phyloP scores from a whole-genome alignment of 2,329 filamentous ascomycete species.

The Calonectria pseudoreteaudii region DNA sequence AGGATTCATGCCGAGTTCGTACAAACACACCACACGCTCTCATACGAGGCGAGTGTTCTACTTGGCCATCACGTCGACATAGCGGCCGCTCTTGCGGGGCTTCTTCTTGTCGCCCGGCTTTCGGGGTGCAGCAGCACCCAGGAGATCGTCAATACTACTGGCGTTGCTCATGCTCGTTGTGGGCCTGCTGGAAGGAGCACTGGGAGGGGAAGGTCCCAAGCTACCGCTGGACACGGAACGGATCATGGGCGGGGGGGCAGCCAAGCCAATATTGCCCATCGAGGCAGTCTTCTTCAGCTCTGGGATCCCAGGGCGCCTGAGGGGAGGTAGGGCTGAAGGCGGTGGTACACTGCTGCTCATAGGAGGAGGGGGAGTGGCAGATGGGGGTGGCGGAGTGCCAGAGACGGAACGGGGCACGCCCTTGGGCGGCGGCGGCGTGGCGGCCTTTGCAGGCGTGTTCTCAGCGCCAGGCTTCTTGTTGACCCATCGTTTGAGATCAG shows the following conservation, averaged over 20 bases:
- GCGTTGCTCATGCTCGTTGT: constrained; percentile 88
- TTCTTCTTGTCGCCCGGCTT: constrained; percentile 77
- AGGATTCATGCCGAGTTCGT: constrained; percentile 18
- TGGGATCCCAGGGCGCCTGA: constrained; percentile 43
- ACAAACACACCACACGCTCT: constrained; percentile 20
- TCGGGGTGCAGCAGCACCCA: constrained; percentile 79
- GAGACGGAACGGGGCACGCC: constrained; percentile 65
- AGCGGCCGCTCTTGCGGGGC: constrained; percentile 85
- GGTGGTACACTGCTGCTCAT: constrained; percentile 48
- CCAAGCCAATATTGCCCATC: constrained; percentile 50
- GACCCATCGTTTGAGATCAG: constrained; percentile 97
- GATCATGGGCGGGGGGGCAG: constrained; percentile 53
- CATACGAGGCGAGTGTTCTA: constrained; percentile 42
- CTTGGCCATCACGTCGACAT: constrained; percentile 96
- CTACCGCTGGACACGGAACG: constrained; percentile 63
- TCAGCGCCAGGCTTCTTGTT: constrained; percentile 90
- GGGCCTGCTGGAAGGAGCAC: constrained; percentile 75
- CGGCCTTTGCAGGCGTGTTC: constrained; percentile 67
- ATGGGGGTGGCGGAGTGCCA: constrained; percentile 62
- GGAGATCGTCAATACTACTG: constrained; percentile 93
- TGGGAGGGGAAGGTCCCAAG: constrained; percentile 53
- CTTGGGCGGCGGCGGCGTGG: constrained; percentile 84
- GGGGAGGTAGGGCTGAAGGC: constrained; percentile 44
- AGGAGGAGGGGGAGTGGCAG: constrained; percentile 48
- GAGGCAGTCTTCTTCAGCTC: constrained; percentile 50